Base-by-base conservation (phyloP, 148 eudicot genomes). In the Rhododendron mucronatum region DNA sequence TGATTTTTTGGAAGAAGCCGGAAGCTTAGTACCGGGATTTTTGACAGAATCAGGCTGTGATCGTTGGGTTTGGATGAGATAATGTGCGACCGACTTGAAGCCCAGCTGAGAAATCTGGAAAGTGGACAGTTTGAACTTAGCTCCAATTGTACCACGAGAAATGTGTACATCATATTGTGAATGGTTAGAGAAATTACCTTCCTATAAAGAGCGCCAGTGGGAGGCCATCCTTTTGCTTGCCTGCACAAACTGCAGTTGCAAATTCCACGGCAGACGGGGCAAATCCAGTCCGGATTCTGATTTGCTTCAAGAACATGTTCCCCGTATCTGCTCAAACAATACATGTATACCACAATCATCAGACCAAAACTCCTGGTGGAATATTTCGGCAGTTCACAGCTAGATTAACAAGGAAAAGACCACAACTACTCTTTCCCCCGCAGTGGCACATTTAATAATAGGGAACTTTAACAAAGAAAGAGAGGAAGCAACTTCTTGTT, bases 221-320 rank as follows among this genome's bases (percentile, higher is more conserved):
- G 94, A 86, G 92, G 47, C 99, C 97, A 94, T 83, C 99, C 99
- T 91, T 91, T 96, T 78, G 95, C 95, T 79, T 92, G 89, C 82
- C 99, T 89, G 86, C 99, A 95, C 91, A 96, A 89, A 86, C 99
- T 96, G 92, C 99, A 96, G 92, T 95, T 96, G 86, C 99, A 96
- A 78, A 96, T 96, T 88, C 96, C 99, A 69, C 99, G 96, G 85
- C 98, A 96, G 78, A 90, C 93, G 15, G 98, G 98, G 87, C 98
- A 96, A 88, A 93, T 83, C 99, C 99, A 96, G 50, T 94, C 78
- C 0, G 98, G 96, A 77, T 95, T 95, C 87, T 91, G 88, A 23
- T 91, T 93, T 83, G 98, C 97, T 90, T 96, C 99, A 11, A 93
- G 91, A 26, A 96, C 95, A 90, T 96, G 92, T 87, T 96, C 99